Conservation (phyloP, 2,329 filamentous ascomycete species). For the Sarocladium kiliense region DNA sequence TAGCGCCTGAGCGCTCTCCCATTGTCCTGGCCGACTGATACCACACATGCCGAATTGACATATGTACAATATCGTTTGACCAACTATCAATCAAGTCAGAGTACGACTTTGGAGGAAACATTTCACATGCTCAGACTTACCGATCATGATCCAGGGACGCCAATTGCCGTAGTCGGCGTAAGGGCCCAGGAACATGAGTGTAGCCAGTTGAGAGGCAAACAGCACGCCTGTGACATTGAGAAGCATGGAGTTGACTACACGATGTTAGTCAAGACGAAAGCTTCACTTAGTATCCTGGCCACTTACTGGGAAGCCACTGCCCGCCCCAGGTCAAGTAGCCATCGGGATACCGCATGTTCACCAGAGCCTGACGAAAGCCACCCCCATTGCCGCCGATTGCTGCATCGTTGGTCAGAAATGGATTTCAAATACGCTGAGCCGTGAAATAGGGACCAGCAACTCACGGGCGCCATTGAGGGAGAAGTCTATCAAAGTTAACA, state of each 20-base stretch:
- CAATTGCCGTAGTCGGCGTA: conserved; percentile 19
- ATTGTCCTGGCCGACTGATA: conserved; percentile 14
- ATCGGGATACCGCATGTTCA: conserved; percentile 10
- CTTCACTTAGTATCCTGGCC: too few relatives aligned
- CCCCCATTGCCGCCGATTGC: conserved; percentile 14
- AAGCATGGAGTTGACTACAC: conserved; percentile 15
- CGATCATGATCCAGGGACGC: conserved; percentile 19
- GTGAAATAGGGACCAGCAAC: too few relatives aligned
- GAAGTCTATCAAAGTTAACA: conserved; percentile 11
- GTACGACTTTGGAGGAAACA: too few relatives aligned
- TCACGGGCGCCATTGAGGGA: conserved; percentile 15
- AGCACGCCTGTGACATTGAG: conserved; percentile 17
- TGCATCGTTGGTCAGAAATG: neutral
- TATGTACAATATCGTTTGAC: conserved; percentile 13
- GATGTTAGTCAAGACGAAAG: too few relatives aligned
- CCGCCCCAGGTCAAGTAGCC: conserved; percentile 11
- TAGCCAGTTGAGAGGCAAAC: conserved; percentile 17
- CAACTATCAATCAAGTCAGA: too few relatives aligned
- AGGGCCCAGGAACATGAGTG: conserved; percentile 16
- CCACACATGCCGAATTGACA: conserved; percentile 16
- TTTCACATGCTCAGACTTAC: too few relatives aligned
- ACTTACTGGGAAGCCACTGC: conserved; percentile 6
- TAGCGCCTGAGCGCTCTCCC: conserved; percentile 15
- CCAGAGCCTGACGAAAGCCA: conserved; percentile 12
- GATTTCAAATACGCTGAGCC: too few relatives aligned